Evolutionary conservation across 2,329 filamentous ascomycete genomes (phyloP).

Genomic region (Claviceps sp.): DNA sequence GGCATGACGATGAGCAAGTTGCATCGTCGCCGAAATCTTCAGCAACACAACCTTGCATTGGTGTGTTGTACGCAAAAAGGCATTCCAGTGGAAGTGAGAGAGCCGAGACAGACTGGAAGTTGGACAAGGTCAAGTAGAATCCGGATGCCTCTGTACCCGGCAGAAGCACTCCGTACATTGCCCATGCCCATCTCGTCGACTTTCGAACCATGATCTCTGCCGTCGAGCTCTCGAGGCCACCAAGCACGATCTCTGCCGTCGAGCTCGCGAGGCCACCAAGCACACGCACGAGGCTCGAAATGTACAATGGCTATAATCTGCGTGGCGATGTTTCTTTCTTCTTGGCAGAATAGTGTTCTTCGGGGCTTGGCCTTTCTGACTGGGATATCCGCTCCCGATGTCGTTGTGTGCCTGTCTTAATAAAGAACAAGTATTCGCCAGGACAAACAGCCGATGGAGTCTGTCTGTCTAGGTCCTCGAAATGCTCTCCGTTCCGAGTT

Average conservation of each 20-base stretch:
- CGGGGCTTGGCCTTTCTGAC: no score
- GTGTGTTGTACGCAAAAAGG: constrained; percentile 27
- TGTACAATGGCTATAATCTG: no score
- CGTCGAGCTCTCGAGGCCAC: not conserved
- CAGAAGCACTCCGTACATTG: constrained; percentile 12
- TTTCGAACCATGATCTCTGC: constrained; percentile 1
- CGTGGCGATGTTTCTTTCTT: no score
- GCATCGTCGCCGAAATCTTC: constrained; percentile 22
- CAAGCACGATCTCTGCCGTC: not conserved
- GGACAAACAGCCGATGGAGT: no score
- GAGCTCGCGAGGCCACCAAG: not conserved
- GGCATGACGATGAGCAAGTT: constrained; percentile 26
- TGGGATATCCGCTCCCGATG: no score
- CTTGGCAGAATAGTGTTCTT: no score
- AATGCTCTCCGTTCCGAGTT: no score
- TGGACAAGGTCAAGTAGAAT: constrained; percentile 20
- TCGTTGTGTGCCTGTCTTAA: no score
- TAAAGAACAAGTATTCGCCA: no score
- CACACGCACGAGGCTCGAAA: no score
- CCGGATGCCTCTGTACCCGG: constrained; percentile 13
- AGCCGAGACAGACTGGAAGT: constrained; percentile 27
- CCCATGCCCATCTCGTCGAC: not conserved
- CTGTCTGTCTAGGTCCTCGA: no score
- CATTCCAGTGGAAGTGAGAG: constrained; percentile 24
- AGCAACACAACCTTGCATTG: constrained; percentile 23